These are phyloP conservation scores for Hypoxylon rubiginosum DNA, from an alignment of 2,329 filamentous ascomycete genomes.

Conservation along the genomic window DNA sequence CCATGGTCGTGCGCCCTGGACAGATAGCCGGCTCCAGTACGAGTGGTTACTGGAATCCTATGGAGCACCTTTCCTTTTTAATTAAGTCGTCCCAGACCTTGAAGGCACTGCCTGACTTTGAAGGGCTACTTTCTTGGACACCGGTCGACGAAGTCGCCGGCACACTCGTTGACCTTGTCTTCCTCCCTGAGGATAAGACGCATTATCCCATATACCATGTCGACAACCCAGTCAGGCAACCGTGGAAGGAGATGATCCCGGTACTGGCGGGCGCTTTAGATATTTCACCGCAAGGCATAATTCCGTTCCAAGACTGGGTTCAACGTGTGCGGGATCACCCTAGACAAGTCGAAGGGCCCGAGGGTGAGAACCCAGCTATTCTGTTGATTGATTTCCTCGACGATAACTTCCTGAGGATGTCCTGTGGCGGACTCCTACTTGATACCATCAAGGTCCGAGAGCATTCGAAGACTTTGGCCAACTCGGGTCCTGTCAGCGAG, in stretches of 20 bases:
- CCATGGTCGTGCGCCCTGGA: slow-evolving; percentile 61
- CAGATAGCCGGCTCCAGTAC: slow-evolving; percentile 66
- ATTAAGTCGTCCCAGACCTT: slow-evolving; percentile 65
- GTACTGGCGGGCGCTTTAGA: slow-evolving; percentile 43
- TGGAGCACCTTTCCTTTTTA: slow-evolving; percentile 65
- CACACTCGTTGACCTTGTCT: slow-evolving; percentile 46
- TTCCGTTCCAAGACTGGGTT: slow-evolving; percentile 51
- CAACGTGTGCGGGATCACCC: slow-evolving; percentile 42
- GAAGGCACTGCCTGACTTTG: slow-evolving; percentile 56
- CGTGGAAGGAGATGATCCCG: slow-evolving; percentile 45
- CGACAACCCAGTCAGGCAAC: slow-evolving; percentile 50
- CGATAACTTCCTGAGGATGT: slow-evolving; percentile 50
- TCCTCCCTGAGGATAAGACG: slow-evolving; percentile 23
- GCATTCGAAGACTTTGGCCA: slow-evolving; percentile 45
- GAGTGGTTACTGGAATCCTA: slow-evolving; percentile 68
- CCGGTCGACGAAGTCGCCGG: slow-evolving; percentile 58
- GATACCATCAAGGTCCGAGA: slow-evolving; percentile 44
- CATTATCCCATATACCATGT: slow-evolving; percentile 48
- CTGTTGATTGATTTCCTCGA: slow-evolving; percentile 50
- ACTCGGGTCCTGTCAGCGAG: slow-evolving; percentile 41
- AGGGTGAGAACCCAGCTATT: slow-evolving; percentile 47
- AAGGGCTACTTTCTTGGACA: slow-evolving; percentile 59
- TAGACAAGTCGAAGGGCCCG: slow-evolving; percentile 32
- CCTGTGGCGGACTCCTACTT: slow-evolving; percentile 50
- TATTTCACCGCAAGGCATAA: slow-evolving; percentile 37